These are phyloP conservation scores for Podospora conica DNA, from an alignment of 495 filamentous ascomycete species.

Conservation along the genomic window DNA sequence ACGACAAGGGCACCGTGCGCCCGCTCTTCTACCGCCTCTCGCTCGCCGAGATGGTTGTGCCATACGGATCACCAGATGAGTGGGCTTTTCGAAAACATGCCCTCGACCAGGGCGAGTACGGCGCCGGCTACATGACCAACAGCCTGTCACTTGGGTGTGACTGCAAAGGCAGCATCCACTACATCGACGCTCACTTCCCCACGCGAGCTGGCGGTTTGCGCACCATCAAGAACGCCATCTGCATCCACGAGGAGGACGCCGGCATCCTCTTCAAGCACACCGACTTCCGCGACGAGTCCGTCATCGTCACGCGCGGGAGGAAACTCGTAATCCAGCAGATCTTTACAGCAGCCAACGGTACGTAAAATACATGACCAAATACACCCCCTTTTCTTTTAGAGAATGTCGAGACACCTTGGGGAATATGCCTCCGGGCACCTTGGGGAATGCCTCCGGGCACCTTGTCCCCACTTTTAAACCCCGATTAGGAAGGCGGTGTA, in stretches of 20 bases:
- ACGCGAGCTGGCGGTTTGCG: constrained; percentile 70
- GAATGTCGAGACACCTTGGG: too few species aligned
- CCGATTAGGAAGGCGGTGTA: too few species aligned
- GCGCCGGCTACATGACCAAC: constrained; percentile 94
- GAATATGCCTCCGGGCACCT: too few species aligned
- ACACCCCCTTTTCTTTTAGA: too few species aligned
- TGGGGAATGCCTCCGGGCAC: too few species aligned
- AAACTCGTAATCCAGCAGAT: constrained; percentile 89
- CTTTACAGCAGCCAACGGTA: constrained; percentile 94
- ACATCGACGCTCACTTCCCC: constrained; percentile 76
- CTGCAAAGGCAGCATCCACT: constrained; percentile 93
- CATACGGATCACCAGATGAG: constrained; percentile 88
- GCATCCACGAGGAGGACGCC: constrained; percentile 92
- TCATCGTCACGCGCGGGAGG: constrained; percentile 78
- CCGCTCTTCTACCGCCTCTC: constrained; percentile 89
- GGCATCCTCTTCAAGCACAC: constrained; percentile 96
- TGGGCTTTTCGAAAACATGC: constrained; percentile 94
- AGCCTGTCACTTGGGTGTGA: constrained; percentile 83
- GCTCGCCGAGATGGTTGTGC: constrained; percentile 93
- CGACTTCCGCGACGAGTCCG: constrained; percentile 86
- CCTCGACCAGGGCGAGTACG: constrained; percentile 91
- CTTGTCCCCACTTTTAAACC: too few species aligned
- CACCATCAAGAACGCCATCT: constrained; percentile 92
- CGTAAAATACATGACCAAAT: too few species aligned
- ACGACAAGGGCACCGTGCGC: constrained; percentile 75